Evolutionary conservation across 169 alveolate species (phyloP).

Genomic region (Besnoitia besnoiti): DNA sequence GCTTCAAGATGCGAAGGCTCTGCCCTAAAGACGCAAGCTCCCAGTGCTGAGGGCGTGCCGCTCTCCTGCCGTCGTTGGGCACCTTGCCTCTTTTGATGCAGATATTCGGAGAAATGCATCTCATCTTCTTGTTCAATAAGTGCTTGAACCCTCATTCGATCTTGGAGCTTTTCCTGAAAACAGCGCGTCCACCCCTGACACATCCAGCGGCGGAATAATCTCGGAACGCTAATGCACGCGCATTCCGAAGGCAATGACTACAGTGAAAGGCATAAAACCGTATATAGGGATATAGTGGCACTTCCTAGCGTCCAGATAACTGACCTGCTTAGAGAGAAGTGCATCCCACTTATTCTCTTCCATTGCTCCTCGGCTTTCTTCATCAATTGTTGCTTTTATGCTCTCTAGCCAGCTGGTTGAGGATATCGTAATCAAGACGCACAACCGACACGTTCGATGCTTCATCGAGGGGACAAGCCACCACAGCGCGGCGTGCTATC

Average conservation of each 20-base stretch:
- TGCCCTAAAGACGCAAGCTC: not conserved
- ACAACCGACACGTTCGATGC: no score
- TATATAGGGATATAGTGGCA: no score
- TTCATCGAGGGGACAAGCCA: no score
- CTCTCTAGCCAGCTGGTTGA: conserved; percentile 6
- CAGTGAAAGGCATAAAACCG: no score
- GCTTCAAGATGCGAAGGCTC: not conserved
- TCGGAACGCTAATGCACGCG: no score
- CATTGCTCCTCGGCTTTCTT: not conserved
- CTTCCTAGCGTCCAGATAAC: no score
- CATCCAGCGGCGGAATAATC: no score
- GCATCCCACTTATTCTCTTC: not conserved
- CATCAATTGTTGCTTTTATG: conserved; percentile 11
- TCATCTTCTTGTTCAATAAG: conserved; percentile 16
- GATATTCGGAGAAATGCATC: not conserved
- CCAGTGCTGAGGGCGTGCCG: not conserved
- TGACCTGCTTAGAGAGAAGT: not conserved
- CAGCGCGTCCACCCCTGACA: no score
- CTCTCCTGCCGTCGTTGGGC: not conserved
- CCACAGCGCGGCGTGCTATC: no score
- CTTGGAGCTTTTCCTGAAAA: not conserved
- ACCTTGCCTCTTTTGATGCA: not conserved
- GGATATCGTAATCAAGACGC: no score
- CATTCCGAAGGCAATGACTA: no score
- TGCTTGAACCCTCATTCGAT: not conserved